Conservation (phyloP, 352 stramenopile genomes). For the Thalassiosira exigua region DNA sequence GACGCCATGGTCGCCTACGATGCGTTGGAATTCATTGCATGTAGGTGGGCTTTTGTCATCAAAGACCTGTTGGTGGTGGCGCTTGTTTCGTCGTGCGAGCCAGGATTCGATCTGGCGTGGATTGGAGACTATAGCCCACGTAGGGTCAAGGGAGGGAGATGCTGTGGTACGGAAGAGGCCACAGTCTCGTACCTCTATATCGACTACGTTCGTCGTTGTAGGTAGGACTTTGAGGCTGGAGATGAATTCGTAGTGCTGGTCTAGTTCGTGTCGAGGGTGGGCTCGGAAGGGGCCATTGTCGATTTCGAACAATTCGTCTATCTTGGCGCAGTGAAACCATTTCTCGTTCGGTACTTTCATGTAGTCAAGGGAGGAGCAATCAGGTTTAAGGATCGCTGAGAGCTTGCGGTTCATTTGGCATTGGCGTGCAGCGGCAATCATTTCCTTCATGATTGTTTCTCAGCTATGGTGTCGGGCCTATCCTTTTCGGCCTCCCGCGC, state of each 20-base stretch:
- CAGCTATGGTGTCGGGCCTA: background rate
- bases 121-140: background rate
- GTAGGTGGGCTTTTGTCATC: conserved; percentile 12
- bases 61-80: conserved; percentile 16
- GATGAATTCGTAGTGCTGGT: background rate
- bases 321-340: conserved; percentile 4
- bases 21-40: background rate
- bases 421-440: background rate
- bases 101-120: background rate
- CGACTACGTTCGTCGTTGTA: background rate
- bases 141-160: background rate
- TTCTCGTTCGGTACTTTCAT: conserved; percentile 4
- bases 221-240: conserved; percentile 14
- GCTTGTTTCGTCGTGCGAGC: background rate
- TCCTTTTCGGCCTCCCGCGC: background rate
- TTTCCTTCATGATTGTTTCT: background rate
- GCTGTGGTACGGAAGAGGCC: background rate
- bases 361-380: background rate
- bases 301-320: conserved; percentile 6
- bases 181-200: background rate
- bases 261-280: background rate
- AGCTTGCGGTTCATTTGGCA: background rate
- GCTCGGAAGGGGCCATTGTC: background rate
- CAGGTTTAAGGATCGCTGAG: background rate
- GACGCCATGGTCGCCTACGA: conserved; percentile 5